Evolutionary conservation across 176 grass and related monocot genomes (phyloP).

Genomic region (Dactylis glomerata): DNA sequence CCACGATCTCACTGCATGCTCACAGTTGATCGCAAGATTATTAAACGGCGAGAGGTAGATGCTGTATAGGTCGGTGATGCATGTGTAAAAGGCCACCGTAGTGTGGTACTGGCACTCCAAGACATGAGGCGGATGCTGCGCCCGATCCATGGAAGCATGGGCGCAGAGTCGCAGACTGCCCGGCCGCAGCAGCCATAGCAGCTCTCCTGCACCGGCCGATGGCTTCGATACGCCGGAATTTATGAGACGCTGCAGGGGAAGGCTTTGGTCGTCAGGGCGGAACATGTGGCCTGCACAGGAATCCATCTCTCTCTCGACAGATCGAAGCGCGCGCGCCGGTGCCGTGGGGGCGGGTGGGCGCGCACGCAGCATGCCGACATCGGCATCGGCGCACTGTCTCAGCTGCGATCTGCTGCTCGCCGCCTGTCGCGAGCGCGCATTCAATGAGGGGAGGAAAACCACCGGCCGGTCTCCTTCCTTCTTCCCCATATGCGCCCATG

Average conservation of each 20-base stretch:
- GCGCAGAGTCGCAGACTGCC: background rate
- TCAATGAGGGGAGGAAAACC: background rate
- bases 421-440: background rate
- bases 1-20: background rate
- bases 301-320: background rate
- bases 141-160: background rate
- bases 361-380: background rate
- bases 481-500: background rate
- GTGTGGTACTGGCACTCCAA: background rate
- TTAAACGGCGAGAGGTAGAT: background rate
- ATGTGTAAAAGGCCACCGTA: background rate
- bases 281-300: background rate
- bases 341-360: background rate
- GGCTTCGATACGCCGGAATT: background rate
- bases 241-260: background rate
- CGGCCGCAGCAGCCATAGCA: background rate
- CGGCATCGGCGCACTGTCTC: conserved; percentile 10
- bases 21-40: too few species aligned
- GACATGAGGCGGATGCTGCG: background rate
- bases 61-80: background rate
- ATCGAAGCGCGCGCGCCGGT: background rate
- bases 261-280: background rate
- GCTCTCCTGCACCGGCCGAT: background rate
- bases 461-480: background rate
- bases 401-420: background rate